These are phyloP conservation scores for Triglochin maritima DNA, from an alignment of 106 monocot genomes.

Conservation along the genomic window DNA sequence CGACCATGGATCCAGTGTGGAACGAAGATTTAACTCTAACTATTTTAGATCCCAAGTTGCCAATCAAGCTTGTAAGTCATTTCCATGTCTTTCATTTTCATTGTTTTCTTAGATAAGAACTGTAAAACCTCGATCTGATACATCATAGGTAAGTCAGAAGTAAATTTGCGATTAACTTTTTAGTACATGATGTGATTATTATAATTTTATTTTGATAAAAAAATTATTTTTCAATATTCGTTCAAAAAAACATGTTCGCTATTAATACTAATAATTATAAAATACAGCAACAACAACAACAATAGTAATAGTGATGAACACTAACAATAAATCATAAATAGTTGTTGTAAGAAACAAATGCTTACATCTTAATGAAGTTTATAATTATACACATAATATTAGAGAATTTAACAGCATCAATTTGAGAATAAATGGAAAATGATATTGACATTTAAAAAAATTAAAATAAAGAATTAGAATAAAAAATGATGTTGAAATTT, in stretches of 20 bases:
- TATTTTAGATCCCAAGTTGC: conserved; percentile 27
- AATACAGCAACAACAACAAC: too few relatives aligned
- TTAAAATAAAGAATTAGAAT: too few relatives aligned
- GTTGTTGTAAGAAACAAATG: too few relatives aligned
- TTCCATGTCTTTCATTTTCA: not conserved
- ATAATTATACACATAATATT: not conserved
- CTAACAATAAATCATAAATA: too few relatives aligned
- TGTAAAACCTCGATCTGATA: not conserved
- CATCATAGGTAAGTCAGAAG: not conserved
- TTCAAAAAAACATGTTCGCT: not conserved
- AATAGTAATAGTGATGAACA: too few relatives aligned
- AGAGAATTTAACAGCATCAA: too few relatives aligned
- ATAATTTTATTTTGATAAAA: not conserved
- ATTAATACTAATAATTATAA: too few relatives aligned
- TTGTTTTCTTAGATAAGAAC: not conserved
- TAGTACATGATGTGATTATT: not conserved
- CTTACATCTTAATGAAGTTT: too few relatives aligned
- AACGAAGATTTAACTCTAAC: conserved; percentile 49
- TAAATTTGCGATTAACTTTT: not conserved
- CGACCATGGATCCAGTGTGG: conserved; percentile 47
- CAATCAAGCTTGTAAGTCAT: conserved; percentile 35
- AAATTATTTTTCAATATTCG: not conserved
- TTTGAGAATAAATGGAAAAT: too few relatives aligned
- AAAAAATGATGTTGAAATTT: too few relatives aligned
- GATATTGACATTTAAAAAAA: too few relatives aligned